Conservation (phyloP, 495 filamentous ascomycete species). For the Penicillium riverlandense region DNA sequence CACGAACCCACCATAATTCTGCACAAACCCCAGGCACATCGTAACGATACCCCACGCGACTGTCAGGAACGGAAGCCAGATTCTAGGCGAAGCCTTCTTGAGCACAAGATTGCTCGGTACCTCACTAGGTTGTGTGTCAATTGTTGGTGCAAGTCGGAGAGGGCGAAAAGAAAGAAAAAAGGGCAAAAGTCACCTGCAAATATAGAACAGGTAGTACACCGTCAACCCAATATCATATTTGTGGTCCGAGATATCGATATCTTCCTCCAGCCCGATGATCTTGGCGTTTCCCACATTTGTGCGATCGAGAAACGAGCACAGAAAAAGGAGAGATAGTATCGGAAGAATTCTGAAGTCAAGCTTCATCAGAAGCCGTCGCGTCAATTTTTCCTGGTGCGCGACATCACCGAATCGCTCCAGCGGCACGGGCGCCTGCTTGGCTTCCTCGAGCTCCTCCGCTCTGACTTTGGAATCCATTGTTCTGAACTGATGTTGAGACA, state of each 20-base stretch:
- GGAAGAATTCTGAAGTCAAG: conserved; percentile 55
- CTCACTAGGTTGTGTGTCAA: conserved; percentile 15
- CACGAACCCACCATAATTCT: conserved; percentile 46
- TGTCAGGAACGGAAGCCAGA: conserved; percentile 66
- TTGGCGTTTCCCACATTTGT: conserved; percentile 60
- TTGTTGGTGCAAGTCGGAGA: background rate
- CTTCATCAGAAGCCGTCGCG: conserved; percentile 41
- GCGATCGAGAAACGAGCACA: conserved; percentile 44
- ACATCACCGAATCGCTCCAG: conserved; percentile 9
- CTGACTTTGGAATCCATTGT: conserved; percentile 14
- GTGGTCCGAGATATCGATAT: conserved; percentile 47
- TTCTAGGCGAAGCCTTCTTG: conserved; percentile 40
- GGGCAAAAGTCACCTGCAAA: conserved; percentile 29
- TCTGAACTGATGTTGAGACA: background rate
- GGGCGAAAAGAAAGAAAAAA: background rate
- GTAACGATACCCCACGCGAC: conserved; percentile 53
- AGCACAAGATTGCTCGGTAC: conserved; percentile 37
- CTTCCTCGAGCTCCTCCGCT: conserved; percentile 10
- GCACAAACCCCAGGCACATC: conserved; percentile 34
- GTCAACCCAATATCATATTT: conserved; percentile 60
- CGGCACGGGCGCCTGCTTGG: conserved; percentile 4
- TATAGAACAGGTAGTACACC: conserved; percentile 60
- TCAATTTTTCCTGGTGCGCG: conserved; percentile 16
- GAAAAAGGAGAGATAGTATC: conserved; percentile 50
- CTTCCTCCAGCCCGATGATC: conserved; percentile 50